Evolutionary conservation across 2,329 filamentous ascomycete species (phyloP), one percentile per base, ranked within the genome.

Genomic region (Aspergillus pseudoviridinutans): DNA sequence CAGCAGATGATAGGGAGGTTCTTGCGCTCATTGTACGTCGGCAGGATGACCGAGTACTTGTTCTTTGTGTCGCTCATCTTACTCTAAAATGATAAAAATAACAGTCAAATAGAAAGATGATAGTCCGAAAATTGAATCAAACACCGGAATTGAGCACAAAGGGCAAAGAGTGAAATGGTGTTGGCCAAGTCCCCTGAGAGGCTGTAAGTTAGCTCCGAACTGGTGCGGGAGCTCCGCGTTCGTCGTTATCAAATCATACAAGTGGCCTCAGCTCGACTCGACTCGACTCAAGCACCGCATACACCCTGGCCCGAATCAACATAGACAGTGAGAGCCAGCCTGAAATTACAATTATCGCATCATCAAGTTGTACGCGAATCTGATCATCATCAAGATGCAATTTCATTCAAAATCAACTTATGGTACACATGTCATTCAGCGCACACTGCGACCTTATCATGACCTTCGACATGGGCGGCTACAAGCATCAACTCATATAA

Each of bases 11-110:
- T 94, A 70, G 94, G 94, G 66, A 99, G 86, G 80, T 99, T 99
- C 76, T 87, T 87, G 73, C 94, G 91, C 84, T 99, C 94, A 77
- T 99, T 97, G 86, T 96, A 99, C 61, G 94, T 99, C 57, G 94
- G 94, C 64, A 99, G 86, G 73, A 99, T 93, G 73, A 99, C 88
- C 66, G 93, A 96, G 84, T 97, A 99, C 79, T 93, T 96, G 83
- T 94, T 82, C 65, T 82, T 79, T 51, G 74, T 64, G 55, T 66
- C 61, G 12, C 60, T 62, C 75, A 78, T 78, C 49, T 61, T 73
- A 64, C 59, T 41, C 32, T 7, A 47, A 50, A 25, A 24, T 17
- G 46, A 35, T 14, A 28, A 24, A 25, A 25, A 51, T 17, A 8
- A 3, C n/a, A 14, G 25, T 32, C 2, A 29, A 49, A 32, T 29